Conservation (phyloP, 1,284 basidiomycete species). For the Malassezia pachydermatis region DNA sequence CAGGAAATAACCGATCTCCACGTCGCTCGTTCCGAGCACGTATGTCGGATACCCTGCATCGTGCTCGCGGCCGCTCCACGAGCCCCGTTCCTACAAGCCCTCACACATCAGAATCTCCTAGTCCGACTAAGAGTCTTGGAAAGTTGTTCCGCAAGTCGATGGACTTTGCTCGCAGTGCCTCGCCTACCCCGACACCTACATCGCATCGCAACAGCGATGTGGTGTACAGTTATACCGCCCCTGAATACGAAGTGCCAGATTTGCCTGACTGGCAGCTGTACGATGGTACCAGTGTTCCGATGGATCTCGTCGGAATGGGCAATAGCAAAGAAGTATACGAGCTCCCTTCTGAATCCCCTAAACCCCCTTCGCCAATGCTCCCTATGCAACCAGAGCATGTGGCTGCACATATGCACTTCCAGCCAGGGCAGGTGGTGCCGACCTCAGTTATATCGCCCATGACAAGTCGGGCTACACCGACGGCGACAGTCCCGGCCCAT, state of each 20-base stretch:
- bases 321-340: neutral
- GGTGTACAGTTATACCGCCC: constrained; percentile 6
- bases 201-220: constrained; percentile 6
- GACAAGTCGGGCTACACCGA: neutral
- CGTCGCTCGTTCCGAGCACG: constrained; percentile 14
- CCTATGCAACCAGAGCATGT: neutral
- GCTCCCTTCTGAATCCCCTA: neutral
- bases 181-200: neutral
- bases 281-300: constrained; percentile 8
- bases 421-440: neutral
- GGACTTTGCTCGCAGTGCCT: constrained; percentile 3
- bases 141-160: constrained; percentile 9
- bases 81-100: neutral
- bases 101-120: neutral
- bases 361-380: neutral
- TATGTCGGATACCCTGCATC: constrained; percentile 13
- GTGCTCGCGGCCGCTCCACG: constrained; percentile 16
- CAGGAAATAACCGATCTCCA: no score
- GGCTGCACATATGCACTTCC: neutral
- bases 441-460: neutral
- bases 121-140: constrained; percentile 5
- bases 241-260: constrained; percentile 12
- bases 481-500: neutral
- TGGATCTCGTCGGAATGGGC: neutral
- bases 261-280: constrained; percentile 18